Base-by-base conservation (phyloP, 1,139 yeast genomes). In the Yamadazyma sp. region DNA sequence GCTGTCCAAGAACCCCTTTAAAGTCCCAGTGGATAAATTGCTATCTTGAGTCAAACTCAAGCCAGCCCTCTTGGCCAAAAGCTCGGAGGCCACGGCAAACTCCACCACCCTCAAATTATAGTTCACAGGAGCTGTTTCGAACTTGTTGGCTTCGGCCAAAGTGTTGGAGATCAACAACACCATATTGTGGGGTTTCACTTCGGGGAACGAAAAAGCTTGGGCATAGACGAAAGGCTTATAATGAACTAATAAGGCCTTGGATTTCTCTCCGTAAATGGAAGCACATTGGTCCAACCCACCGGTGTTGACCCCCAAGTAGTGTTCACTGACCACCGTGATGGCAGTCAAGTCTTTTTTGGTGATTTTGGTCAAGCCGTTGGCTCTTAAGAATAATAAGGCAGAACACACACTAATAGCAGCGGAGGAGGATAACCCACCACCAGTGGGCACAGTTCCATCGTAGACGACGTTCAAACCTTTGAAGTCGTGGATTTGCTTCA, bases 271-370 rank as follows among this genome's bases (percentile, higher is more conserved):
- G 50, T 76, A 82, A 17, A 83, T 73, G 2, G 85, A 77, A 3
- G 91, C 89, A 46, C 84, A 74, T 61, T 83, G 91, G 56, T 83
- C 91, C 86, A 83, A 77, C 32, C 91, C 91, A 17, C 91, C 91
- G 32, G 83, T 79, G 55, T 81, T 83, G 39, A 83, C 84, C 17
- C 91, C 91, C 33, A 83, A 79, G 42, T 78, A 80, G 60, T 83
- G 87, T 55, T 83, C 91, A 36, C 83, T 78, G 15, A 78, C 81
- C 39, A 80, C 83, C 10, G 88, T 80, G 41, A 83, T 78, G 45
- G 66, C 62, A 31, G 84, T 79, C 45, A 83, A 68, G 44, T 75
- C 80, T 18, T 69, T 62, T 53, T 81, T 80, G 43, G 77, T 46
- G 33, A 82, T 60, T 8, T 53, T 46, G 0, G 47, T 46, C 33